Evolutionary conservation across 345 rosid species (phyloP), one percentile per base, ranked within the genome.

Genomic region (Salix exigua): DNA sequence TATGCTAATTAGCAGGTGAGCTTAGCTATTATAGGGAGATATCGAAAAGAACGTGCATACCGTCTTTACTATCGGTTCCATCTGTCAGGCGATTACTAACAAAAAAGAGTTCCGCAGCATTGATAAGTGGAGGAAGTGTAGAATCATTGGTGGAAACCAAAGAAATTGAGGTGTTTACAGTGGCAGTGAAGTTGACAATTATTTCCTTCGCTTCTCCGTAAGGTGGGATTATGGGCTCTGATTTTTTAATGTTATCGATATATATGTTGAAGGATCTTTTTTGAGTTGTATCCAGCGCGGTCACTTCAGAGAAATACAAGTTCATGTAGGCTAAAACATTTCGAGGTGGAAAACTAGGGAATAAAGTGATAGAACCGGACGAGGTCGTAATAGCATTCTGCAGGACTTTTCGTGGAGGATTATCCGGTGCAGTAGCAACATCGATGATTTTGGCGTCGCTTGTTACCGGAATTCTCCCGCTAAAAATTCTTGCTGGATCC

Each of bases 251-350:
- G 71, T 74, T 35, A 50, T 85, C 72, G 28, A 77, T 9, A 51
- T 70, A 67, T 46, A 83, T 44, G 75, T 40, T 21, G 21, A 88
- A 79, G 40, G 88, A 83, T 64, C 88, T 85, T 4, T 74, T 83
- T 21, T 86, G 73, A 26, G 85, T 75, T 5, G 82, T 21, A 60
- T 68, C 77, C 0, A 86, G 88, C 37, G 38, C 33, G 2, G 80
- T 28, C 71, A 87, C 85, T 73, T 88, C 92, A 9, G 88, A 83
- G 73, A 85, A 88, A 66, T 85, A 87, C 65, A 88, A 44, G 85
- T 75, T 86, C 35, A 81, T 62, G 50, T 82, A 77, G 28, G 75
- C 40, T 1, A 85, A 73, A 50, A 55, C 72, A 44, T 28, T 30
- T 17, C 3, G n/a, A n/a, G 60, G 18, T 9, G 86, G 88, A 66